A percentile compares a stretch with the other conserved stretches of the same genome.
These are phyloP conservation scores for Trichophyton verrucosum DNA, from an alignment of 2,329 filamentous ascomycete genomes.

Conservation along the genomic window DNA sequence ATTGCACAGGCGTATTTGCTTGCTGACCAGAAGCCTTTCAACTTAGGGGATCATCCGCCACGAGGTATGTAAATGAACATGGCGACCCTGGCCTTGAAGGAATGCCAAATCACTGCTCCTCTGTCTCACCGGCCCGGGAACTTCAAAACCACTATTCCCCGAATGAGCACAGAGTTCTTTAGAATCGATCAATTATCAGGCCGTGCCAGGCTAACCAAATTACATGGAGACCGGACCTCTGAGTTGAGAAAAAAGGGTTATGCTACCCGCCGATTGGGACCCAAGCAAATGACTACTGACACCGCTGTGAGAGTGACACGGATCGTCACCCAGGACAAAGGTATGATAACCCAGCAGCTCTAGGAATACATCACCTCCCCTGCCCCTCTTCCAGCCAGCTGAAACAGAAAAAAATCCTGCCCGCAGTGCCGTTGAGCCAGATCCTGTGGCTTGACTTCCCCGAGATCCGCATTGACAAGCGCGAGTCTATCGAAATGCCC, in stretches of 20 bases:
- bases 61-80: constrained; percentile 49
- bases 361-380: not conserved
- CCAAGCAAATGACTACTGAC: constrained; percentile 96
- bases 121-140: not conserved
- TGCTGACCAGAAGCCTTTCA: not conserved
- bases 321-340: constrained; percentile 71
- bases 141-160: not conserved
- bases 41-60: constrained; percentile 79
- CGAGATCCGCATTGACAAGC: constrained; percentile 76
- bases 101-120: not conserved
- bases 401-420: not conserved
- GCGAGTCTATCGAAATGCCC: constrained; percentile 94
- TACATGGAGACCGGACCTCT: constrained; percentile 66
- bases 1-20: no score
- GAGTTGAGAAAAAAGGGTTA: constrained; percentile 92
- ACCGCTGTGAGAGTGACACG: constrained; percentile 90
- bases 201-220: not conserved
- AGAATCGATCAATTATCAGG: no score
- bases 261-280: constrained; percentile 70
- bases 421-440: constrained; percentile 58
- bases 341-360: constrained; percentile 36
- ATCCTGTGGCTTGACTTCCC: constrained; percentile 79
- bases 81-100: no score
- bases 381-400: constrained; percentile 5
- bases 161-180: no score